Percentiles rank a stretch among this genome's conserved stretches.
These are phyloP conservation scores for Claviceps paspali DNA, from an alignment of 2,329 filamentous ascomycete genomes.

Conservation along the genomic window DNA sequence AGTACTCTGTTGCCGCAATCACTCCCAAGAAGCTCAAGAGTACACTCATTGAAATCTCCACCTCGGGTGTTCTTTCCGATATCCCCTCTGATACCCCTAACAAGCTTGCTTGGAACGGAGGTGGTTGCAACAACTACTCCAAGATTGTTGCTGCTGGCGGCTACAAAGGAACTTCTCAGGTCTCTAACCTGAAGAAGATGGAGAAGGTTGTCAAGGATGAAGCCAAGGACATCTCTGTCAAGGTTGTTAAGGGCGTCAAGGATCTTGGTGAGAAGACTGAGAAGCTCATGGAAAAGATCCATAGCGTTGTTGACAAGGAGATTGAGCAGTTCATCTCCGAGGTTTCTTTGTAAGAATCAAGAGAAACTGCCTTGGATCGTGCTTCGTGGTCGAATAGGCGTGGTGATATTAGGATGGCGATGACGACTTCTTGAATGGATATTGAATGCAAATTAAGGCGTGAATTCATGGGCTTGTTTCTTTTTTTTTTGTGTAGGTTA, in stretches of 20 bases:
- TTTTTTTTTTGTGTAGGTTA: conserved; percentile 1
- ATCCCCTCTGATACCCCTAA: conserved; percentile 81
- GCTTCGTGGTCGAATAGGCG: too few relatives aligned
- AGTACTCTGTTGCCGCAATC: conserved; percentile 77
- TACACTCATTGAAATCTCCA: conserved; percentile 70
- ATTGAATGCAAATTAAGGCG: conserved; percentile 7
- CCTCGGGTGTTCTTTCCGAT: conserved; percentile 60
- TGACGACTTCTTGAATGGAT: conserved; percentile 12
- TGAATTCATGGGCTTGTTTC: conserved; percentile 4
- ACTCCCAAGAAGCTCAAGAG: conserved; percentile 91
- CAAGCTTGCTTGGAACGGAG: conserved; percentile 97
- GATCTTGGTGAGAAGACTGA: conserved; percentile 39
- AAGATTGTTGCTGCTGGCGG: conserved; percentile 61
- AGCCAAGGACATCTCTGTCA: conserved; percentile 41
- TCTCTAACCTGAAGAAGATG: conserved; percentile 38
- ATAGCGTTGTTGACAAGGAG: conserved; percentile 46
- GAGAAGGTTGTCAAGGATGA: conserved; percentile 45
- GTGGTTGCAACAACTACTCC: conserved; percentile 81
- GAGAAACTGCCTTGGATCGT: not conserved
- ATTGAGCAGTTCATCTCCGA: conserved; percentile 44
- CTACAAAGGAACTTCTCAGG: conserved; percentile 42
- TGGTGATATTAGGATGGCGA: conserved; percentile 1
- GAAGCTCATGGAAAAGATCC: conserved; percentile 48
- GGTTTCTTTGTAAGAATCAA: conserved; percentile 21
- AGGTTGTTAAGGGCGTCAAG: conserved; percentile 39